Evolutionary conservation across 129 eudicot species (phyloP), one percentile per base, ranked within the genome.

Genomic region (Calendula officinalis): DNA sequence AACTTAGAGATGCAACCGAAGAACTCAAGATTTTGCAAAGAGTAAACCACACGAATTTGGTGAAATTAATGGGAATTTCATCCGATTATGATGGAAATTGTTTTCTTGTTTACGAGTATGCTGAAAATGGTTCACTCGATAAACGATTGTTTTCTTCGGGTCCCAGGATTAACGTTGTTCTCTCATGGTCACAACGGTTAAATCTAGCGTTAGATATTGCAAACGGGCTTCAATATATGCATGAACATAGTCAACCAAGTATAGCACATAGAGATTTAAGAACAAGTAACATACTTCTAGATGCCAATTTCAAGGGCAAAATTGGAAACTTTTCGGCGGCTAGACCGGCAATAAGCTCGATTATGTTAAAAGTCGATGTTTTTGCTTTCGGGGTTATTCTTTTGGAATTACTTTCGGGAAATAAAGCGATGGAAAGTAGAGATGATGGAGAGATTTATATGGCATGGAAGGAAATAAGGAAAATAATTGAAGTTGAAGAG

Each of bases 181-280:
- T 86, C 33, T 64, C 60, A 13, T 87, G 95, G 96, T 82, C 79
- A 48, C 91, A 80, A 53, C 79, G 91, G 70, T 54, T 88, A 22
- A 64, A 66, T 54, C 56, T 88, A 22, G 89, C 96, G 5, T 59
- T 84, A 3, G 91, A 88, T 60, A 79, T 88, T 3, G 89, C 96
- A 15, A 88, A 84, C 45, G 96, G 89, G 12, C 80, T 88, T 11
- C 96, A 84, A 3, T 88, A 88, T 74, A 79, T 88, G 91, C 96
- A 84, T 51, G 96, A 88, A 70, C 91, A 84, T 62, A 75, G 79
- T 75, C 87, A 84, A 55, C 96, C 96, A 7, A 84, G 84, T 70
- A 76, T 88, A 17, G 84, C 82, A 60, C 96, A 88, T 43, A 70
- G 87, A 69, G 89, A 84, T 69, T 71, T 84, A 53, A 64, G 75